Evolutionary conservation across 2,329 filamentous ascomycete species (phyloP).

Genomic region (Erysiphe pisi): DNA sequence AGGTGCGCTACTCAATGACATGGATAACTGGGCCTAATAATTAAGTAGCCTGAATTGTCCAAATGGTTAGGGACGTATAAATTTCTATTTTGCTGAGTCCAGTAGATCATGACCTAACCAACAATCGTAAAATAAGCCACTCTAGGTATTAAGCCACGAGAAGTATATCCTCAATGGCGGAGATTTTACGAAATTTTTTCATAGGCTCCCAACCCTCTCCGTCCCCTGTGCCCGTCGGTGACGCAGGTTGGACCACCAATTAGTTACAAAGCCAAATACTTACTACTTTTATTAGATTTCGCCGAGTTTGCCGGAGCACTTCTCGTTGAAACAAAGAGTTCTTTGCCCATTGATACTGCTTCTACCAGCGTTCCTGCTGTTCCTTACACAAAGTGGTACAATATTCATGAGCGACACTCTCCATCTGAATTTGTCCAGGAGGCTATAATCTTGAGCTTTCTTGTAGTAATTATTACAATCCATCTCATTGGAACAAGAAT

Average conservation of each 20-base stretch:
- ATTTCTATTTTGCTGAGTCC: too few species aligned
- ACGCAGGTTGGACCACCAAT: conserved; percentile 50
- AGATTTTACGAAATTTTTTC: conserved; percentile 48
- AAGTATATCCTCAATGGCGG: conserved; percentile 34
- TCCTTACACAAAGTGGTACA: conserved; percentile 93
- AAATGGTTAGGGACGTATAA: not conserved
- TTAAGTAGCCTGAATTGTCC: not conserved
- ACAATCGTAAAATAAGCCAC: too few species aligned
- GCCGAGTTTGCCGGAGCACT: conserved; percentile 81
- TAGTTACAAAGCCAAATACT: not conserved
- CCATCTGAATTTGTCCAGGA: conserved; percentile 79
- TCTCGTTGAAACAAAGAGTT: conserved; percentile 40
- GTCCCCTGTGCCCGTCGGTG: conserved; percentile 44
- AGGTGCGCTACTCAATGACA: too few species aligned
- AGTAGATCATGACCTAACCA: too few species aligned
- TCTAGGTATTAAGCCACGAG: too few species aligned
- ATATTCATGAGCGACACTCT: conserved; percentile 81
- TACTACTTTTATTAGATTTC: conserved; percentile 55
- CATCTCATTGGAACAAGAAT: conserved; percentile 70
- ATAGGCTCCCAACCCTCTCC: conserved; percentile 54
- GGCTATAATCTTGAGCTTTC: conserved; percentile 64
- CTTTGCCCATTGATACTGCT: conserved; percentile 41
- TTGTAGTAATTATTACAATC: conserved; percentile 62
- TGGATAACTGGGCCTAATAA: too few species aligned
- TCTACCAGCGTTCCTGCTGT: conserved; percentile 43